phyloP scores from a whole-genome alignment of 2,329 filamentous ascomycete species.

The Chrysoporthe austroafricana region DNA sequence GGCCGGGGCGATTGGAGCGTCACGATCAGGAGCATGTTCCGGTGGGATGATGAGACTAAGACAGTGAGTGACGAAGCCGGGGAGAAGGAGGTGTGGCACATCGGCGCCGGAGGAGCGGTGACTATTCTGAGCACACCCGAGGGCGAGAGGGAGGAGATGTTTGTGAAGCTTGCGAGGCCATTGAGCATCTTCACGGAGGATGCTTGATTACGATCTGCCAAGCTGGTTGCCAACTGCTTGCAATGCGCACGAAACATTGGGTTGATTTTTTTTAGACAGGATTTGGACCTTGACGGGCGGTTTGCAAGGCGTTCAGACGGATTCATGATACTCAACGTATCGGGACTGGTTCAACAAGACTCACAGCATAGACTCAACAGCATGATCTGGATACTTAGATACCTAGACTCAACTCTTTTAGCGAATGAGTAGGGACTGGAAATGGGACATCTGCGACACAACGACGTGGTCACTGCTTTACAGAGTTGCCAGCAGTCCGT shows the following conservation, averaged over 20 bases:
- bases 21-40: constrained; percentile 81
- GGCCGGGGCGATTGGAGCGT: constrained; percentile 91
- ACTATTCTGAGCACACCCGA: constrained; percentile 80
- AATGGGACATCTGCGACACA: neutral
- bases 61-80: constrained; percentile 36
- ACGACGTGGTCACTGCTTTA: neutral
- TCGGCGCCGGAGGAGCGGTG: constrained; percentile 89
- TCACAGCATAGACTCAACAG: constrained; percentile 33
- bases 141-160: constrained; percentile 91
- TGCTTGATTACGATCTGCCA: constrained; percentile 18
- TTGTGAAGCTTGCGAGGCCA: constrained; percentile 69
- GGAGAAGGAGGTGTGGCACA: constrained; percentile 69
- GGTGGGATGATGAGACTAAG: constrained; percentile 68
- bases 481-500: neutral
- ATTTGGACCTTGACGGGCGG: neutral
- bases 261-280: neutral
- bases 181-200: constrained; percentile 52
- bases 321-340: constrained; percentile 36
- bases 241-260: neutral
- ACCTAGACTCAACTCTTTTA: constrained; percentile 19
- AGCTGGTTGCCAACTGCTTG: neutral
- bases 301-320: constrained; percentile 9
- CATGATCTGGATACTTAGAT: constrained; percentile 19
- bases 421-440: neutral
- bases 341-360: constrained; percentile 29